Base-by-base conservation (phyloP, 2,329 filamentous ascomycete species). In the Stagonosporopsis rhizophila region DNA sequence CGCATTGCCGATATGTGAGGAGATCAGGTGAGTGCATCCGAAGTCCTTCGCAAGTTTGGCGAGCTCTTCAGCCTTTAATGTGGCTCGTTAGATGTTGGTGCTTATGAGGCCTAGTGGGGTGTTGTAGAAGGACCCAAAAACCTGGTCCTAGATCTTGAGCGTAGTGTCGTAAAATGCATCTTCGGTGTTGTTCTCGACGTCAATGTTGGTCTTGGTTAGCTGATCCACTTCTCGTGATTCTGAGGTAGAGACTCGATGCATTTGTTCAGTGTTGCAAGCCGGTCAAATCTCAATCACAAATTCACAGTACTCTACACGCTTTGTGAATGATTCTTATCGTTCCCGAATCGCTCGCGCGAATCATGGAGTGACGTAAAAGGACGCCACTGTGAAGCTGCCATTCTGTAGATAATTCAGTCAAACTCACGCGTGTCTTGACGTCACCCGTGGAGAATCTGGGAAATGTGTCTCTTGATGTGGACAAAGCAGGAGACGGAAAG, bases 81-180 rank as follows among this genome's bases (percentile, higher is more conserved):
- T 55, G 1, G 67, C 66, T 0, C 44, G 32, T 2, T 56, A 39
- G 17, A 72, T 60, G 17, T 62, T 44, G 0, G 40, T 64, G 2
- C 64, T 12, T 30, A 3, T 28, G 14, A 52, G 4, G 5, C 23
- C 17, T 32, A 41, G 41, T 17, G 41, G 42, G 7, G 67, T 49
- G 28, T 60, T 66, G 46, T 72, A 71, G 49, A 72, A 69, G 12
- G 62, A 47, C 1, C 62, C 61, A 20, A 77, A 62, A 11, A 77
- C 60, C 6, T 66, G 46, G 19, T 57, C 35, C 34, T 52, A 45
- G n/a, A 30, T 40, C 0, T 41, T 38, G 1, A 62, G 17, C 0
- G 27, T 42, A 15, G 39, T 2, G 0, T 27, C 19, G 11, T 47
- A 22, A 2, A n/a, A 4, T 15, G 28, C 19, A 32, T 44, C 27